Percentiles rank a stretch among this genome's conserved stretches.
phyloP scores from a whole-genome alignment of 73 alveolate genomes.

The Blepharisma stoltei region DNA sequence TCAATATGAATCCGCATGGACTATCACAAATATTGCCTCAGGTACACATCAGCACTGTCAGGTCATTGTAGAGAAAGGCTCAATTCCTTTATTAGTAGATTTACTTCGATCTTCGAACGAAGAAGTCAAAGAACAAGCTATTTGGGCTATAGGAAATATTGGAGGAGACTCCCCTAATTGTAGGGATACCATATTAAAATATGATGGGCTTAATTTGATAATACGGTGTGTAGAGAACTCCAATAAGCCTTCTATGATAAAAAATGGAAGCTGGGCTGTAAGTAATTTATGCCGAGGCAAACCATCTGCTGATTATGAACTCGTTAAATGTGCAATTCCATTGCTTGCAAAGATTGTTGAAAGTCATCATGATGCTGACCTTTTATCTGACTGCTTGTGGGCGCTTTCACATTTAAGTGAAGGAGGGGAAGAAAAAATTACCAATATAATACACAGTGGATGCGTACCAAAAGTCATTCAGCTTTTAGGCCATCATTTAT shows the following conservation, averaged over 20 bases:
- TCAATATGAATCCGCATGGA: constrained; percentile 97
- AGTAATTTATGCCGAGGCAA: constrained; percentile 92
- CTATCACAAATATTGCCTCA: constrained; percentile 92
- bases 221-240: constrained; percentile 67
- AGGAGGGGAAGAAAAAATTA: constrained; percentile 82
- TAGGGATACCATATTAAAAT: constrained; percentile 75
- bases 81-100: constrained; percentile 71
- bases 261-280: constrained; percentile 92
- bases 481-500: constrained; percentile 65
- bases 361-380: constrained; percentile 72
- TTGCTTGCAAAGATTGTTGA: constrained; percentile 71
- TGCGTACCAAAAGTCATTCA: constrained; percentile 71
- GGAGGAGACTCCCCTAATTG: constrained; percentile 87
- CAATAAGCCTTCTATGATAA: constrained; percentile 57
- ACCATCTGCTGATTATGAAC: constrained; percentile 81
- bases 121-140: constrained; percentile 87
- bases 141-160: constrained; percentile 97
- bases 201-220: constrained; percentile 82
- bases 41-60: constrained; percentile 91
- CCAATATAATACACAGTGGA: constrained; percentile 66
- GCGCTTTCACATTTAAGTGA: constrained; percentile 88
- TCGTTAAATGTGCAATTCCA: constrained; percentile 71
- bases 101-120: constrained; percentile 70
- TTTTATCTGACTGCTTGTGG: constrained; percentile 87
- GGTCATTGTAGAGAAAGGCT: constrained; percentile 92